Conservation (phyloP, 495 filamentous ascomycete species). For the Oleoguttula mirabilis region DNA sequence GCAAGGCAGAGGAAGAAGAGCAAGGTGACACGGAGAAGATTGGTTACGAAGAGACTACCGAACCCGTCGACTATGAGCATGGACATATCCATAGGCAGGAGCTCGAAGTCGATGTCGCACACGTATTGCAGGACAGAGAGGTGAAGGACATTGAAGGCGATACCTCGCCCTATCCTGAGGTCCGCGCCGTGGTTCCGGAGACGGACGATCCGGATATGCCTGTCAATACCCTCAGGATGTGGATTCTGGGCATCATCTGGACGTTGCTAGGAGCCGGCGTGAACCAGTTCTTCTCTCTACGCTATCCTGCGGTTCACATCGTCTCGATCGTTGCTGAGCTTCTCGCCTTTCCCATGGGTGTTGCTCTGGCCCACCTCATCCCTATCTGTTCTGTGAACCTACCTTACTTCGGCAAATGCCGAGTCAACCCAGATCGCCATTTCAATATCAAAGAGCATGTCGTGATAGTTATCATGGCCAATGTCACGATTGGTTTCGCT, state of each 20-base stretch:
- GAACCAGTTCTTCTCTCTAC: constrained; percentile 71
- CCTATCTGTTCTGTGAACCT: constrained; percentile 1
- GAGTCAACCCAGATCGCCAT: constrained; percentile 2
- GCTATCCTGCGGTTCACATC: constrained; percentile 78
- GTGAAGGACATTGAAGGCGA: neutral
- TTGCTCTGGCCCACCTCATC: constrained; percentile 55
- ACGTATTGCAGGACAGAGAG: neutral
- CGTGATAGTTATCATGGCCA: constrained; percentile 7
- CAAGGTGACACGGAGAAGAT: neutral
- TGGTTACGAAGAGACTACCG: neutral
- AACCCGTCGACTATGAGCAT: neutral
- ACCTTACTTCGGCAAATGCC: neutral
- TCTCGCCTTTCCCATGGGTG: constrained; percentile 67
- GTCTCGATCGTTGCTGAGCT: constrained; percentile 33
- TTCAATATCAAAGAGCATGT: neutral
- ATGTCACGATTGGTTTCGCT: constrained; percentile 3
- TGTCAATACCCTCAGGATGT: constrained; percentile 82
- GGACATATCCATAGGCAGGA: constrained; percentile 12
- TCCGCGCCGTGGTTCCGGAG: constrained; percentile 60
- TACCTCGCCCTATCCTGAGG: constrained; percentile 2
- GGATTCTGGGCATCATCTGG: constrained; percentile 64
- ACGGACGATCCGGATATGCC: constrained; percentile 61
- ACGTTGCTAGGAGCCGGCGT: constrained; percentile 68
- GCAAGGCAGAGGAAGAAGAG: neutral
- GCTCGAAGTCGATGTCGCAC: constrained; percentile 8